Conservation (phyloP, 2,329 filamentous ascomycete species). For the Ilyonectria destructans region DNA sequence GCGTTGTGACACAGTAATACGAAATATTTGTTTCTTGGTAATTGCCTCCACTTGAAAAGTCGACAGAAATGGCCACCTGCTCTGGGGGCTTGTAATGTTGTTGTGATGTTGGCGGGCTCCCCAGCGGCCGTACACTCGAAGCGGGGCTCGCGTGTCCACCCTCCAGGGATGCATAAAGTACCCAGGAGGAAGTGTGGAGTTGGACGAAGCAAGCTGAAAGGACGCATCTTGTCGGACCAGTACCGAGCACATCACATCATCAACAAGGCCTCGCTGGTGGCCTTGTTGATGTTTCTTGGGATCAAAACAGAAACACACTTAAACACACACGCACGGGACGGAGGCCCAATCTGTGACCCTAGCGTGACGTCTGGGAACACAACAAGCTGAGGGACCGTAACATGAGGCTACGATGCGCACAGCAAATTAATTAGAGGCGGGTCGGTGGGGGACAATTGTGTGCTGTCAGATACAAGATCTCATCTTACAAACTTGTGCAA, state of each 20-base stretch:
- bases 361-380: constrained; percentile 9
- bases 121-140: constrained; percentile 29
- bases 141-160: constrained; percentile 37
- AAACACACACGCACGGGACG: constrained; percentile 14
- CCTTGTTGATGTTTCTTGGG: constrained; percentile 20
- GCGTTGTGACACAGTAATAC: constrained; percentile 35
- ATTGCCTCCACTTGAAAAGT: constrained; percentile 29
- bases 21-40: constrained; percentile 32
- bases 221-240: constrained; percentile 18
- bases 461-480: constrained; percentile 45
- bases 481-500: constrained; percentile 46
- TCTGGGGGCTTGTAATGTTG: constrained; percentile 33
- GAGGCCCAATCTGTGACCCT: constrained; percentile 17
- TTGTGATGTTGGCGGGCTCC: constrained; percentile 36
- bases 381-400: constrained; percentile 3
- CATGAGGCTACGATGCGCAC: constrained; percentile 10
- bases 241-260: constrained; percentile 28
- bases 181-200: constrained; percentile 47
- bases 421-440: neutral
- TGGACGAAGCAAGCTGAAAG: constrained; percentile 46
- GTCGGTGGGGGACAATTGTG: constrained; percentile 14
- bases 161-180: constrained; percentile 30
- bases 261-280: constrained; percentile 12
- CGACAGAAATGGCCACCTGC: constrained; percentile 39
- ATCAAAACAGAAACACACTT: constrained; percentile 24